A percentile compares a stretch with the other conserved stretches of the same genome.
Conservation (phyloP, 768 basidiomycete genomes). For the Ephemerocybe angulata region DNA sequence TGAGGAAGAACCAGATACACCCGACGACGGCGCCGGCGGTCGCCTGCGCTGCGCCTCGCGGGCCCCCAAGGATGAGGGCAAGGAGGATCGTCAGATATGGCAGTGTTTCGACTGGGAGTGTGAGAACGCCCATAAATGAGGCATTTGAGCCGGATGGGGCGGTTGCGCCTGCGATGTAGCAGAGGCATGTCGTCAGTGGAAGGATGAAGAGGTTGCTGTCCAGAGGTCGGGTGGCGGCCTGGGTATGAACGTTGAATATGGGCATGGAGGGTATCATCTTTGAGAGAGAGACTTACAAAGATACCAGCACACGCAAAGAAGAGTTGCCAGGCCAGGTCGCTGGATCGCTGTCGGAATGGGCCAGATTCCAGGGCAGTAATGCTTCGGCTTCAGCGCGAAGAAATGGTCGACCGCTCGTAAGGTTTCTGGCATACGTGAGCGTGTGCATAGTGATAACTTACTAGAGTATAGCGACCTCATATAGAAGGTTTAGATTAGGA, state of each 20-base stretch:
- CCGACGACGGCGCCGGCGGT: not conserved
- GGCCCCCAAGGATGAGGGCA: not conserved
- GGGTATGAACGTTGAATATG: not conserved
- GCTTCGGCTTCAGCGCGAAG: not conserved
- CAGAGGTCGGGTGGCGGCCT: not conserved
- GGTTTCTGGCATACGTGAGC: not conserved
- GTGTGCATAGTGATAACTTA: not conserved
- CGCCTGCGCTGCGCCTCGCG: not conserved
- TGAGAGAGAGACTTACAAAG: not conserved
- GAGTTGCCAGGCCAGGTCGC: not conserved
- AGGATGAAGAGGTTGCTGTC: not conserved
- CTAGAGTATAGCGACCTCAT: not conserved
- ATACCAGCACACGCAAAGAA: not conserved
- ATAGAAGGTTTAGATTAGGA: not conserved
- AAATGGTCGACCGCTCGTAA: not conserved
- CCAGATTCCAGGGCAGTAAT: not conserved
- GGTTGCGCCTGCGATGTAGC: not conserved
- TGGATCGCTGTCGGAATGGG: not conserved
- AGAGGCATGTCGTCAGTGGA: not conserved
- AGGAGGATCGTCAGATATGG: not conserved
- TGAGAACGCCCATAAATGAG: not conserved
- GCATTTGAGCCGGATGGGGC: not conserved
- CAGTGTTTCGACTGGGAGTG: not conserved
- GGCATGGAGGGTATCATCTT: not conserved
- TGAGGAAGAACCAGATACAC: not conserved